A percentile compares a stretch with the other conserved stretches of the same genome.
Evolutionary conservation across 495 filamentous ascomycete species (phyloP).

Genomic region (Lasiosphaeris hirsuta): DNA sequence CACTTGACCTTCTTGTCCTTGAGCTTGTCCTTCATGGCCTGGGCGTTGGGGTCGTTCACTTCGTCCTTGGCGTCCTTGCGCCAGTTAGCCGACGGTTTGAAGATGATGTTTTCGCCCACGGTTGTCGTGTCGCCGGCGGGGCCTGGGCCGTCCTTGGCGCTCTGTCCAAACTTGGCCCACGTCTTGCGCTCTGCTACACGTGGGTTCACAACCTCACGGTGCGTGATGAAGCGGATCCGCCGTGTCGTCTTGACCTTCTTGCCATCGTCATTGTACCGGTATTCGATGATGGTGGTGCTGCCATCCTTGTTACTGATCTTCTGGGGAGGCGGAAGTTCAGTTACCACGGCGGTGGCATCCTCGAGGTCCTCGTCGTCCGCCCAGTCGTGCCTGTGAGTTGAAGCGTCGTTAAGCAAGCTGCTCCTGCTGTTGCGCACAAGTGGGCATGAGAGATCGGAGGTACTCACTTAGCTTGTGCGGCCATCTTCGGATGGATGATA

Average conservation of each 20-base stretch:
- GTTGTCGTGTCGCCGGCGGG: conserved; percentile 81
- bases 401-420: neutral
- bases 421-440: neutral
- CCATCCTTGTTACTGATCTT: conserved; percentile 95
- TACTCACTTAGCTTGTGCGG: conserved; percentile 27
- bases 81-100: conserved; percentile 87
- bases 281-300: conserved; percentile 90
- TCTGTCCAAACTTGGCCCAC: conserved; percentile 87
- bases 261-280: conserved; percentile 85
- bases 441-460: neutral
- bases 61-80: conserved; percentile 83
- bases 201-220: conserved; percentile 91
- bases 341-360: conserved; percentile 58
- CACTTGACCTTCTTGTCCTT: conserved; percentile 99
- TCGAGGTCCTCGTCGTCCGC: conserved; percentile 93
- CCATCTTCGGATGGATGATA: conserved; percentile 22
- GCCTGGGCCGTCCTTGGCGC: conserved; percentile 62
- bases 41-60: conserved; percentile 67
- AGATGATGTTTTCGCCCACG: conserved; percentile 96
- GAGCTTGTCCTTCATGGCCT: conserved; percentile 81
- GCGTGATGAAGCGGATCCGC: conserved; percentile 82
- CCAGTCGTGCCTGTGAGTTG: conserved; percentile 62
- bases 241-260: conserved; percentile 96
- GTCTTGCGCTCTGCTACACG: conserved; percentile 88
- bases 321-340: conserved; percentile 74